A percentile compares a stretch with the other conserved stretches of the same genome.
phyloP scores from a whole-genome alignment of 2,329 filamentous ascomycete genomes.

The Harringtonia aguacate region DNA sequence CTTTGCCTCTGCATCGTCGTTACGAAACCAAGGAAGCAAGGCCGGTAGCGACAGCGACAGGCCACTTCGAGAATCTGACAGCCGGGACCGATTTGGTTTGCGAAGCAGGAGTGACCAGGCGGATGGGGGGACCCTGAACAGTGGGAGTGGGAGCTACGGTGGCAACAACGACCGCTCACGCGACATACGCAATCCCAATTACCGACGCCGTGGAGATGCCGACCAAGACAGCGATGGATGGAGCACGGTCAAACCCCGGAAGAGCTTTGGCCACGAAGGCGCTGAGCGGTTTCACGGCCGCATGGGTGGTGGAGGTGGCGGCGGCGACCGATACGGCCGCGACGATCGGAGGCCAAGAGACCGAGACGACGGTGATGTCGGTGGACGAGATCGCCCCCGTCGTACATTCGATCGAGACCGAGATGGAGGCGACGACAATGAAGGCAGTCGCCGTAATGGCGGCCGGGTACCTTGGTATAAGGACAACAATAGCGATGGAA shows the following conservation, averaged over 20 bases:
- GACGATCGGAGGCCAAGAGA: too few relatives aligned
- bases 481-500: constrained; percentile 31
- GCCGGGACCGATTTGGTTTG: constrained; percentile 49
- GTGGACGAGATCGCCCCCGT: constrained; percentile 50
- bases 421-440: constrained; percentile 41
- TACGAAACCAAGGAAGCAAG: constrained; percentile 31
- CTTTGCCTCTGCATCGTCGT: constrained; percentile 66
- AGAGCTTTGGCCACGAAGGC: constrained; percentile 62
- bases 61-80: constrained; percentile 36
- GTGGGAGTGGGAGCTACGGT: constrained; percentile 27
- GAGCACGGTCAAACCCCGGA: constrained; percentile 63
- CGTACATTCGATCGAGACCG: constrained; percentile 41
- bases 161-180: constrained; percentile 37
- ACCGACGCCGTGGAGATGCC: constrained; percentile 42
- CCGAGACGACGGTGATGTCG: constrained; percentile 17
- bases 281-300: constrained; percentile 60
- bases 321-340: constrained; percentile 26
- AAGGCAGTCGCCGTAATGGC: constrained; percentile 52
- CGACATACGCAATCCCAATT: constrained; percentile 32
- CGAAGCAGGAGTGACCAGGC: constrained; percentile 27
- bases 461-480: constrained; percentile 64
- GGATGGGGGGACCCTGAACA: constrained; percentile 29
- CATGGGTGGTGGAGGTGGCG: constrained; percentile 37
- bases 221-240: constrained; percentile 60
- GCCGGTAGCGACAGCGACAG: constrained; percentile 41